These are phyloP conservation scores for Lecanicillium sp. DNA, from an alignment of 2,329 filamentous ascomycete species.

Conservation along the genomic window DNA sequence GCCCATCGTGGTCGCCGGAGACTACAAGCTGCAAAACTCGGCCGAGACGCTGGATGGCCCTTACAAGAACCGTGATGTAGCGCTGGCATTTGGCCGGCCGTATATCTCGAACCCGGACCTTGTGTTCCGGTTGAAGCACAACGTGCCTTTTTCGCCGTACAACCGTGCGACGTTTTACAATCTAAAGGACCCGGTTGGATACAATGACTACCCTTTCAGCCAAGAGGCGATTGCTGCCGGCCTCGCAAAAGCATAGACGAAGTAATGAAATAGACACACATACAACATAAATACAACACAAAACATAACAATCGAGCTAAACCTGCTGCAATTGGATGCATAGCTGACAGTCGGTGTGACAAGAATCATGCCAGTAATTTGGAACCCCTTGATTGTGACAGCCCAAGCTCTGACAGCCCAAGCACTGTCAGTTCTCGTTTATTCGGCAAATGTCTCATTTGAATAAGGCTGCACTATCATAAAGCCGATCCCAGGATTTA, in stretches of 20 bases:
- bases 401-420: too few relatives aligned
- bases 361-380: too few relatives aligned
- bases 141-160: constrained; percentile 31
- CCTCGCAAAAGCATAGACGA: not conserved
- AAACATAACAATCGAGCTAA: too few relatives aligned
- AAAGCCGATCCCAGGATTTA: too few relatives aligned
- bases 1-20: constrained; percentile 28
- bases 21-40: constrained; percentile 23
- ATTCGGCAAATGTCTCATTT: too few relatives aligned
- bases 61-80: constrained; percentile 24
- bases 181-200: constrained; percentile 20
- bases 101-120: constrained; percentile 32
- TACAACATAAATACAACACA: not conserved
- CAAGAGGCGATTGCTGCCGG: constrained; percentile 12
- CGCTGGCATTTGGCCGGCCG: constrained; percentile 27
- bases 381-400: too few relatives aligned
- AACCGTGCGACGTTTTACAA: constrained; percentile 35
- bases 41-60: constrained; percentile 18
- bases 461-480: too few relatives aligned
- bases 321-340: too few relatives aligned
- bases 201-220: constrained; percentile 27
- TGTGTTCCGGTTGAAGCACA: constrained; percentile 33
- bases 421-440: too few relatives aligned
- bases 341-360: too few relatives aligned
- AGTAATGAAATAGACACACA: not conserved